Conservation (phyloP, 495 filamentous ascomycete species). For the Trichoderma reesei region DNA sequence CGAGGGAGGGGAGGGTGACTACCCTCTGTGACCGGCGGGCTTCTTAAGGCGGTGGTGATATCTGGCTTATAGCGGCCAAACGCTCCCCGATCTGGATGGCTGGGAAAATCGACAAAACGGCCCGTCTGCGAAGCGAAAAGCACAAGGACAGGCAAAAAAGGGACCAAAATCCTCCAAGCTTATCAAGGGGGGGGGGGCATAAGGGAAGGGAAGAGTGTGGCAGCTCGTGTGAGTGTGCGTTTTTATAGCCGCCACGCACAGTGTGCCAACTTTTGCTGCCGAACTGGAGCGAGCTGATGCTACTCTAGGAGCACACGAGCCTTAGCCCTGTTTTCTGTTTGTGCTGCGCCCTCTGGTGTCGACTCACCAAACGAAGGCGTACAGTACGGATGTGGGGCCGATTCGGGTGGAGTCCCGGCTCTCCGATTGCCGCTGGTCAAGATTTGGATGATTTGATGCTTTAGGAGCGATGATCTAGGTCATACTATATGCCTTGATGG, state of each 20-base stretch:
- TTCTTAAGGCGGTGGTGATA: not conserved
- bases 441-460: not conserved
- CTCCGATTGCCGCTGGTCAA: not conserved
- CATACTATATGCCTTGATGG: no score
- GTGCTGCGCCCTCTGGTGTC: not conserved
- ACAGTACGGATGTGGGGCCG: conserved; percentile 6
- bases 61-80: not conserved
- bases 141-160: not conserved
- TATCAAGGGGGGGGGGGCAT: not conserved
- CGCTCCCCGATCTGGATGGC: not conserved
- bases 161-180: not conserved
- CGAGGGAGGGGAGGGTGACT: not conserved
- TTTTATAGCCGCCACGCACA: not conserved
- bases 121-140: not conserved
- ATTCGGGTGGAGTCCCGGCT: not conserved
- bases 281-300: not conserved
- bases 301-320: not conserved
- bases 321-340: not conserved
- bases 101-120: not conserved
- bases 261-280: not conserved
- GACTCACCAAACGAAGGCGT: not conserved
- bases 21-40: not conserved
- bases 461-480: not conserved
- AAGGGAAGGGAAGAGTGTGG: not conserved
- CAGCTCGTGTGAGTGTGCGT: not conserved